A percentile compares a stretch with the other conserved stretches of the same genome.
phyloP scores from a whole-genome alignment of 371 early-diverging fungal species.

The Capillidium heterosporum region DNA sequence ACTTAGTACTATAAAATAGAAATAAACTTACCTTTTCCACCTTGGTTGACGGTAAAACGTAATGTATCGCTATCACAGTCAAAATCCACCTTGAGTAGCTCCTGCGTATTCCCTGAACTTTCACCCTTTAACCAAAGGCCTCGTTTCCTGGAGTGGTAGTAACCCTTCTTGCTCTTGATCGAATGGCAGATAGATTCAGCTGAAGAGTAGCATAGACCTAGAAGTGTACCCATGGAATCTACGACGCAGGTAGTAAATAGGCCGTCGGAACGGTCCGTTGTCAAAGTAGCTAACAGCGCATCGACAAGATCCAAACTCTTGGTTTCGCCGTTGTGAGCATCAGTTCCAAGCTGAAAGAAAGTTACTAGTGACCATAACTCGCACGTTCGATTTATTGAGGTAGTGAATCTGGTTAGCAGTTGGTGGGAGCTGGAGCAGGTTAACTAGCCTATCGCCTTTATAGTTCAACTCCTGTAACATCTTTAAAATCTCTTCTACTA shows the following conservation, averaged over 20 bases:
- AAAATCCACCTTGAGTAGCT: conserved; percentile 43
- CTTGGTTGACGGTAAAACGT: conserved; percentile 71
- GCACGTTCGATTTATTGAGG: no score
- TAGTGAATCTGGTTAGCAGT: no score
- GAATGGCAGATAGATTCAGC: conserved; percentile 63
- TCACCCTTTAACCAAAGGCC: conserved; percentile 93
- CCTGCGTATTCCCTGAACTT: conserved; percentile 84
- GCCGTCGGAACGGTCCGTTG: conserved; percentile 75
- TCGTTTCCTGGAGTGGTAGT: conserved; percentile 77
- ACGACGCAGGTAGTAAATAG: conserved; percentile 82
- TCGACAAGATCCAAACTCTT: conserved; percentile 21
- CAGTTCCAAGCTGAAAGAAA: no score
- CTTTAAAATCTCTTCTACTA: no score
- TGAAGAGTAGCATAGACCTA: conserved; percentile 88
- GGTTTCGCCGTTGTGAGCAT: no score
- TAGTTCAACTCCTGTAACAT: no score
- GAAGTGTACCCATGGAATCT: conserved; percentile 66
- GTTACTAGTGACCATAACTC: no score
- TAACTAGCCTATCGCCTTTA: no score
- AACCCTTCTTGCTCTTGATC: conserved; percentile 58
- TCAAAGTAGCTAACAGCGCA: conserved; percentile 39
- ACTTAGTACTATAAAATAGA: not conserved
- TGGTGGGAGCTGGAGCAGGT: no score
- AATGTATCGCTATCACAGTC: conserved; percentile 90
- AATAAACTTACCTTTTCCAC: conserved; percentile 44